Conservation (phyloP, 768 basidiomycete genomes). For the Hericium rajendrae region DNA sequence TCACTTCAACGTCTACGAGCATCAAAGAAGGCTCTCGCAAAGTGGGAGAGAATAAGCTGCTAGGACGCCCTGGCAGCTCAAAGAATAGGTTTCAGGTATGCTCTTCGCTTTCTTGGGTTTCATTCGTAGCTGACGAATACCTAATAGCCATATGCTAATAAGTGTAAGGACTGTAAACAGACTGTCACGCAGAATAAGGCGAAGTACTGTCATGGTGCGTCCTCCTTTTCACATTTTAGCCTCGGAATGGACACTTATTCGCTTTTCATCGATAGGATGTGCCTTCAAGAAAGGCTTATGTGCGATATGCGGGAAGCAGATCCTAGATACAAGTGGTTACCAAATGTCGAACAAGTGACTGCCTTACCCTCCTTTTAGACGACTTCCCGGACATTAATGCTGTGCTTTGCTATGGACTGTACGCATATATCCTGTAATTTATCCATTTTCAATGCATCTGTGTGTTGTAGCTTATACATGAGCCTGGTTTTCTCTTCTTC, state of each 20-base stretch:
- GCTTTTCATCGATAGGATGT: conserved; percentile 42
- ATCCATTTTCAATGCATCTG: background rate
- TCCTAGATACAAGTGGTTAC: conserved; percentile 76
- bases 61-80: conserved; percentile 57
- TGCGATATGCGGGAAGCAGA: conserved; percentile 80
- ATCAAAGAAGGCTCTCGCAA: conserved; percentile 76
- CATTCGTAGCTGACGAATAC: conserved; percentile 6
- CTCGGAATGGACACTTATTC: no score
- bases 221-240: background rate
- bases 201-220: conserved; percentile 81
- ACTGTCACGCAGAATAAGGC: conserved; percentile 77
- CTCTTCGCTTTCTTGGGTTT: conserved; percentile 3
- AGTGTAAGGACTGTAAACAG: conserved; percentile 84
- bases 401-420: no score
- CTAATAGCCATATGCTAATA: conserved; percentile 69
- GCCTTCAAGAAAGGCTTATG: conserved; percentile 84
- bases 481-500: background rate
- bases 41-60: conserved; percentile 79
- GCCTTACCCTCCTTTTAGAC: background rate
- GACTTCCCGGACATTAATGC: no score
- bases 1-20: conserved; percentile 58
- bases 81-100: conserved; percentile 72
- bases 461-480: background rate
- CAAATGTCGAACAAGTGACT: conserved; percentile 74
- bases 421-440: background rate